These are phyloP conservation scores for Thelonectria olida DNA, from an alignment of 2,329 filamentous ascomycete genomes.

Conservation along the genomic window DNA sequence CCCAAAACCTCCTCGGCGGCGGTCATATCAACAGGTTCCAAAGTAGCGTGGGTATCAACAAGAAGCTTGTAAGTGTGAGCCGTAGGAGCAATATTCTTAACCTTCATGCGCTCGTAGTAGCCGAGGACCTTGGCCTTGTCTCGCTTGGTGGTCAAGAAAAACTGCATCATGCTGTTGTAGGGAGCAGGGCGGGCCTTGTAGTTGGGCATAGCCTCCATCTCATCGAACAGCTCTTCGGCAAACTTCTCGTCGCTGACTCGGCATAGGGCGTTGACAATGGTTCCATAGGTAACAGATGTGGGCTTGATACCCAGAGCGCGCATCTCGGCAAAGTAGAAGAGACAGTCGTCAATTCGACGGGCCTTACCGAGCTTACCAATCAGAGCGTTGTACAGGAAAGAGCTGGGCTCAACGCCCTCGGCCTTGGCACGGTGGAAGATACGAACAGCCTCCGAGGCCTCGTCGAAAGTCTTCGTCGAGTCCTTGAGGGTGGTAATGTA, in stretches of 20 bases:
- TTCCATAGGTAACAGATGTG: slow-evolving; percentile 97
- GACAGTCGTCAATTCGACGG: slow-evolving; percentile 95
- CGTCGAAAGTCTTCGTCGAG: slow-evolving; percentile 96
- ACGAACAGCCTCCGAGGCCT: slow-evolving; percentile 95
- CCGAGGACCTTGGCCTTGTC: slow-evolving; percentile 92
- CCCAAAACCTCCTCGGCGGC: slow-evolving; percentile 87
- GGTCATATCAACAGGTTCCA: slow-evolving; percentile 89
- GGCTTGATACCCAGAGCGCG: slow-evolving; percentile 90
- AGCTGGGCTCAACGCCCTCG: slow-evolving; percentile 94
- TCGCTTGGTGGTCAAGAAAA: slow-evolving; percentile 97
- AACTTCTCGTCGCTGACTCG: slow-evolving; percentile 98
- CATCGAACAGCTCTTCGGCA: slow-evolving; percentile 96
- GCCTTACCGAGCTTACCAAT: slow-evolving; percentile 99
- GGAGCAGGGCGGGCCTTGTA: slow-evolving; percentile 97
- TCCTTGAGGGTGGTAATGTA: slow-evolving; percentile 99
- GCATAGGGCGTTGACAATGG: slow-evolving; percentile 96
- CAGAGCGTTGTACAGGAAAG: slow-evolving; percentile 96
- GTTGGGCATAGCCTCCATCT: slow-evolving; percentile 99
- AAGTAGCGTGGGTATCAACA: slow-evolving; percentile 92
- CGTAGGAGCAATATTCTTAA: slow-evolving; percentile 86
- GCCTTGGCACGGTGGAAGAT: slow-evolving; percentile 95
- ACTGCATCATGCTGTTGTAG: slow-evolving; percentile 99
- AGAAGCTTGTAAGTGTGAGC: slow-evolving; percentile 98
- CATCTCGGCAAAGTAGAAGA: slow-evolving; percentile 99
- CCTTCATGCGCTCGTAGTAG: slow-evolving; percentile 95